Conservation (phyloP, 805 yeast genomes). For the Wickerhamiella siamensis region DNA sequence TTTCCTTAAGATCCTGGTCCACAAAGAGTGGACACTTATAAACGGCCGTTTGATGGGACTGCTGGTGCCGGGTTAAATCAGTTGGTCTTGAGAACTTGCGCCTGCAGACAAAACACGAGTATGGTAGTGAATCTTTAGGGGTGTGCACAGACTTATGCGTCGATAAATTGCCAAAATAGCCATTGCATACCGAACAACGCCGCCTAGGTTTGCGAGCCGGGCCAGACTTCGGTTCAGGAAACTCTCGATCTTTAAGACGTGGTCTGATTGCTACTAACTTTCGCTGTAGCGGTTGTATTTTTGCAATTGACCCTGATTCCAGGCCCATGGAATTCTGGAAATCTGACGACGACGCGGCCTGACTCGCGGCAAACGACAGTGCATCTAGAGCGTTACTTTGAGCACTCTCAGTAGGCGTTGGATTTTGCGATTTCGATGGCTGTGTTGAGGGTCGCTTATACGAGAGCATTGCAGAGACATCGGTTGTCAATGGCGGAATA, state of each 20-base stretch:
- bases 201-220: no score
- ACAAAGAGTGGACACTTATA: constrained; percentile 66
- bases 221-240: no score
- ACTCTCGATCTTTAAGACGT: no score
- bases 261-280: no score
- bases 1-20: constrained; percentile 7
- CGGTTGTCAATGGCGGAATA: neutral
- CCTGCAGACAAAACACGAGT: constrained; percentile 58
- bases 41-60: constrained; percentile 71
- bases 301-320: no score
- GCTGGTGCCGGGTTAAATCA: constrained; percentile 72
- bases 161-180: constrained; percentile 62
- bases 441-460: neutral
- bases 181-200: constrained; percentile 56
- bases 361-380: neutral
- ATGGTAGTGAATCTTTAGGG: constrained; percentile 60
- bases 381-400: neutral
- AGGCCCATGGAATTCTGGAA: neutral
- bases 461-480: neutral
- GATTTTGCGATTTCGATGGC: no score
- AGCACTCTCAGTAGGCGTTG: neutral
- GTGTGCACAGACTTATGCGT: constrained; percentile 73
- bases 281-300: no score
- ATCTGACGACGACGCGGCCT: neutral
- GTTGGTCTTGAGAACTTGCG: constrained; percentile 83